Conservation (phyloP, 2,329 filamentous ascomycete genomes). For the Colletotrichum navitas region DNA sequence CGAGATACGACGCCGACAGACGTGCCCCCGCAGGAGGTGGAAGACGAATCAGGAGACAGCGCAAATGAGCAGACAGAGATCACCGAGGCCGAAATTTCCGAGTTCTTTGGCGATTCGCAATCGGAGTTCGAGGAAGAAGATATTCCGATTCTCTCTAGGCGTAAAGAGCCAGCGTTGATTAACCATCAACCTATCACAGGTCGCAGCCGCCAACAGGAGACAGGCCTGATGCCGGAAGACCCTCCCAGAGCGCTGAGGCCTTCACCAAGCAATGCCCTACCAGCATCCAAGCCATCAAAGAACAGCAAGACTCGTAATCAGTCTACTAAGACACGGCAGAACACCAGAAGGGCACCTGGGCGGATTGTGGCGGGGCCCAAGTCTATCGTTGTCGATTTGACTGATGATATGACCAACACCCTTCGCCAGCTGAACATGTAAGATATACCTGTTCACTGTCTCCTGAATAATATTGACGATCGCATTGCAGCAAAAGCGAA, state of each 20-base stretch:
- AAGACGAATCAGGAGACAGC: slow-evolving; percentile 17
- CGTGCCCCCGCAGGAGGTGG: neutral
- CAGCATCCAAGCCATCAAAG: neutral
- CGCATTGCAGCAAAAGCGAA: neutral
- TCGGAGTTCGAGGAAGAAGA: slow-evolving; percentile 27
- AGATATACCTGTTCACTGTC: neutral
- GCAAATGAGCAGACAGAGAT: slow-evolving; percentile 30
- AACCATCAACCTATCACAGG: neutral
- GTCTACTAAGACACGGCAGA: neutral
- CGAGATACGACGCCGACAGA: slow-evolving; percentile 4
- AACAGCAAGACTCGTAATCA: neutral
- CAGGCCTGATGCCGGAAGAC: neutral
- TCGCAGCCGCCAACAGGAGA: neutral
- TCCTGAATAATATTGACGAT: neutral
- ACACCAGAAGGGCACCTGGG: neutral
- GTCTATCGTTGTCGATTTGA: slow-evolving; percentile 16
- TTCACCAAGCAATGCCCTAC: neutral
- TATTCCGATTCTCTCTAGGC: neutral
- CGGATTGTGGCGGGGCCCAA: neutral
- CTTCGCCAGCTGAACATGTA: slow-evolving; percentile 34
- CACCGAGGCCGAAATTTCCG: slow-evolving; percentile 37
- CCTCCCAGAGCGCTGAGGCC: neutral
- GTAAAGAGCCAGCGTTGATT: neutral
- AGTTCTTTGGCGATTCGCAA: slow-evolving; percentile 28
- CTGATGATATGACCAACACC: slow-evolving; percentile 24